Conservation (phyloP, 257 asterid genomes). For the Nicotiana knightiana region DNA sequence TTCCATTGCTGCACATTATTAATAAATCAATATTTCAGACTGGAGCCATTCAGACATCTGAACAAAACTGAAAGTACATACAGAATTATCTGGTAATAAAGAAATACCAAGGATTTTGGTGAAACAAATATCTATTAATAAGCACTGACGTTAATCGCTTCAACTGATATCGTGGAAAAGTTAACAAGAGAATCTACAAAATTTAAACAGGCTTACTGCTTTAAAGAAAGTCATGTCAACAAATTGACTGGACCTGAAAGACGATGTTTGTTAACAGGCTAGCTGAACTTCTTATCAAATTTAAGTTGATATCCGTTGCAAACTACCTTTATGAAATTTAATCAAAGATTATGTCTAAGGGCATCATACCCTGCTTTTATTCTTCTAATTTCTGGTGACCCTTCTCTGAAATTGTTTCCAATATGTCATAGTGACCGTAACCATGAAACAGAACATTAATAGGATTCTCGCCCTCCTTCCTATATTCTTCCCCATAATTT, state of each 20-base stretch:
- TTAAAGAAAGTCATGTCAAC: conserved; percentile 13
- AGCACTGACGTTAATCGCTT: background rate
- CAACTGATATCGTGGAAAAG: background rate
- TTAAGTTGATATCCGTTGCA: conserved; percentile 2
- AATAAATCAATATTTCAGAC: background rate
- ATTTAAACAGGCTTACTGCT: conserved; percentile 19
- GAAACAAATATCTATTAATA: background rate
- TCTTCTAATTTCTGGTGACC: conserved; percentile 18
- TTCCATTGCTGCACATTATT: conserved; percentile 2
- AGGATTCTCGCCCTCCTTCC: conserved; percentile 30
- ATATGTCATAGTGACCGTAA: conserved; percentile 84
- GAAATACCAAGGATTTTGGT: background rate
- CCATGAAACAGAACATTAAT: conserved; percentile 72
- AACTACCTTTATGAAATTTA: conserved; percentile 5
- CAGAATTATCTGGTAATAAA: conserved; percentile 1
- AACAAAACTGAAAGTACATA: background rate
- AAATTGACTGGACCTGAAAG: conserved; percentile 8
- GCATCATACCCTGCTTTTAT: conserved; percentile 11
- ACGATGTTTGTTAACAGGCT: conserved; percentile 7
- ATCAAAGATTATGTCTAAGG: conserved; percentile 4
- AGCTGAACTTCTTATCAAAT: conserved; percentile 11
- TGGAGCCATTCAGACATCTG: background rate
- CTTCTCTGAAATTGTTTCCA: conserved; percentile 35
- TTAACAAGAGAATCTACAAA: conserved; percentile 29
- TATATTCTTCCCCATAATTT: conserved; percentile 66